Base-by-base conservation (phyloP, 108 stramenopile species). In the Cyclotella kingstonii region DNA sequence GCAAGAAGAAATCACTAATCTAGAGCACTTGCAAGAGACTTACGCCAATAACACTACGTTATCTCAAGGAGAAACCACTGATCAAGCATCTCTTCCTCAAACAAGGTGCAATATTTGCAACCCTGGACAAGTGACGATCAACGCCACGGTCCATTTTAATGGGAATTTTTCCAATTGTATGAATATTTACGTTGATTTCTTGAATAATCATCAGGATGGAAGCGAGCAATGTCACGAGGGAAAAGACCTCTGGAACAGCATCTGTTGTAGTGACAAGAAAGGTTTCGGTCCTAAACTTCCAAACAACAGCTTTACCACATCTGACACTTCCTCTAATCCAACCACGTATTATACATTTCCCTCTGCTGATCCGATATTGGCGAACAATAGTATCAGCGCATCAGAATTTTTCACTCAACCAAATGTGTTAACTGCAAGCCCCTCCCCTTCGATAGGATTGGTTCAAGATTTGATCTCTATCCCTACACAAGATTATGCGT, bases 251-350 rank as follows among this genome's bases (percentile, higher is more conserved):
- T 36, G 35, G 52, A 53, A 53, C 22, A 8, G 19, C 5, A 2
- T 53, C 35, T 53, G 52, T 53, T 53, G 52, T 35, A 35, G 52
- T 0, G 52, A 53, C 12, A 19, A 53, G 12, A 50, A 30, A 9
- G 11, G 31, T 50, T 27, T 14, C 0, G 49, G 15, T 15, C n/a
- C 3, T 40, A 15, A 14, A 2, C 39, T 40, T 15, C n/a, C 39
- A 40, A 40, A 27, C 3, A 12, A 23, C 2, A 50, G 1, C 10
- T 31, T 1, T 3, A 27, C 49, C 8, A 35, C 52, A 35, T 5
- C 26, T 21, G 19, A 8, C 6, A 12, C 18, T 14, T 5, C 4
- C 3, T 25, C 23, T 48, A 23, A 23, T 5, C 25, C 47, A 4
- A 21, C 2, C 39, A 15, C 1, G 39, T 4, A 15, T 15, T 15